Evolutionary conservation across 75 land plant species (phyloP).

Genomic region (Cunninghamia lanceolata): DNA sequence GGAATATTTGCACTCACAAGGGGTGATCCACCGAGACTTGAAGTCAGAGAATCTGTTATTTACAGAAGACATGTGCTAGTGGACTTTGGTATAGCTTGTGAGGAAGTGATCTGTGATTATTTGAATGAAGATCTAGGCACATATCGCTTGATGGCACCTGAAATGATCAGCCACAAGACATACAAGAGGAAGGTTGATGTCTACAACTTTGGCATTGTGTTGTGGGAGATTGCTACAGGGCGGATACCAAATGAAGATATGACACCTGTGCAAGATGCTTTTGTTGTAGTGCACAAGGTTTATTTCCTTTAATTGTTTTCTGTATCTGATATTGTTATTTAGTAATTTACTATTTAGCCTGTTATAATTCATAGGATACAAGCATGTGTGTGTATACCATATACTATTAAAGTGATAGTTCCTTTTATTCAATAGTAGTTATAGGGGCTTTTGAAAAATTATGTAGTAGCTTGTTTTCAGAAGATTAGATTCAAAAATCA

Average conservation of each 20-base stretch:
- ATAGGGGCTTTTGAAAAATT: neutral
- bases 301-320: neutral
- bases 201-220: slow-evolving; percentile 68
- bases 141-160: slow-evolving; percentile 73
- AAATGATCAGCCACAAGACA: slow-evolving; percentile 49
- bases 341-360: too few species aligned
- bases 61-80: slow-evolving; percentile 32
- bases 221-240: slow-evolving; percentile 67
- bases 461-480: neutral
- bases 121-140: slow-evolving; percentile 53
- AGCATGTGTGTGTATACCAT: neutral
- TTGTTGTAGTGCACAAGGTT: slow-evolving; percentile 62
- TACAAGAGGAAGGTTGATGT: slow-evolving; percentile 58
- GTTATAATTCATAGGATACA: neutral
- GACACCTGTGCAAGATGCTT: slow-evolving; percentile 60
- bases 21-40: slow-evolving; percentile 65
- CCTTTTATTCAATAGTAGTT: neutral
- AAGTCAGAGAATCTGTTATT: slow-evolving; percentile 65
- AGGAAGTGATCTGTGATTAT: slow-evolving; percentile 34
- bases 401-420: neutral
- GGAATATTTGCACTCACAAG: slow-evolving; percentile 69
- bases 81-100: slow-evolving; percentile 75
- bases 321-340: neutral
- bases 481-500: neutral
- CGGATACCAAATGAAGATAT: slow-evolving; percentile 49